phyloP scores from a whole-genome alignment of 768 basidiomycete genomes.

The Mycena floridula region DNA sequence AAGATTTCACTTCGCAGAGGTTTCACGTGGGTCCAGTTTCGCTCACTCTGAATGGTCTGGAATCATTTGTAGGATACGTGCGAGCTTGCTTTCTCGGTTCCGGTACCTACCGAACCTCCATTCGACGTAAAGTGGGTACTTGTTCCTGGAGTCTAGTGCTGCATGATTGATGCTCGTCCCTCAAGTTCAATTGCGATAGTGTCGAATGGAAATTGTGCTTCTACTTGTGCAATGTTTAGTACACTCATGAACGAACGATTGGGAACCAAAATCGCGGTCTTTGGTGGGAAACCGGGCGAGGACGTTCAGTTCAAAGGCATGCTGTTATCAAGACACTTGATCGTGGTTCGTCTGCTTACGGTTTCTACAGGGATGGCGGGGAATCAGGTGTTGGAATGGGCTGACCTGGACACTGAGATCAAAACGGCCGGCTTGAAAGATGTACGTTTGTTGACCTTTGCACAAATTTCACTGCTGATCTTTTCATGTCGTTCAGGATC shows the following conservation, averaged over 20 bases:
- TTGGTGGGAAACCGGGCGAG: constrained; percentile 51
- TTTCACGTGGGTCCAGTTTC: constrained; percentile 33
- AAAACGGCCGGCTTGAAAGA: constrained; percentile 50
- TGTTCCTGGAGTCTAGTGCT: too few relatives aligned
- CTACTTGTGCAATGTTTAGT: constrained; percentile 59
- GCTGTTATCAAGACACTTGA: too few relatives aligned
- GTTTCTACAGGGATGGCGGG: constrained; percentile 43
- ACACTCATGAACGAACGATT: constrained; percentile 56
- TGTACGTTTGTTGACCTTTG: constrained; percentile 19
- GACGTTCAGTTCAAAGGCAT: constrained; percentile 47
- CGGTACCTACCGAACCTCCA: constrained; percentile 39
- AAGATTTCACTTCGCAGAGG: constrained; percentile 40
- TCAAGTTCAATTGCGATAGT: not conserved
- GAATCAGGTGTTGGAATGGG: constrained; percentile 59
- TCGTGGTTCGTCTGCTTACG: not conserved
- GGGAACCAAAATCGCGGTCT: constrained; percentile 44
- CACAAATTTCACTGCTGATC: not conserved
- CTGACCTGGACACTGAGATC: constrained; percentile 53
- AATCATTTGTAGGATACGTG: constrained; percentile 32
- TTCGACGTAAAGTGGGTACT: constrained; percentile 33
- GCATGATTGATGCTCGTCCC: too few relatives aligned
- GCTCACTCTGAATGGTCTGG: not conserved
- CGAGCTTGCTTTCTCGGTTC: constrained; percentile 28
- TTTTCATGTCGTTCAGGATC: constrained; percentile 21
- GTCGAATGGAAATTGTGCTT: constrained; percentile 36